Evolutionary conservation across 2,329 filamentous ascomycete species (phyloP).

Genomic region (Allantophomopsis lycopodina): DNA sequence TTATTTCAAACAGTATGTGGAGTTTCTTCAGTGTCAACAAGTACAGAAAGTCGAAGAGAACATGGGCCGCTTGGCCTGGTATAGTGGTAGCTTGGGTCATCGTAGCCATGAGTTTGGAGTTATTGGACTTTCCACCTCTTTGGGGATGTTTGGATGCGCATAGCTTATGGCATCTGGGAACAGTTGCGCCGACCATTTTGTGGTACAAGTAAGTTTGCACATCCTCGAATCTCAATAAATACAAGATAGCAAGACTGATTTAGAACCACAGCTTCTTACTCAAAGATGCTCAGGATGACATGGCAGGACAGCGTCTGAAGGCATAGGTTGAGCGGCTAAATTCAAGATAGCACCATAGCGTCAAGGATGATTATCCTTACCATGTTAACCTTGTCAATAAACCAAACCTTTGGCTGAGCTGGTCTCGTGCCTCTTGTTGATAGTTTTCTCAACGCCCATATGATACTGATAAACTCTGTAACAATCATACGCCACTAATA

Average conservation of each 20-base stretch:
- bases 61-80: constrained; percentile 83
- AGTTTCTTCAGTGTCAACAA: constrained; percentile 65
- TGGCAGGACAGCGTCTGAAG: constrained; percentile 61
- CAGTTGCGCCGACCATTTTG: constrained; percentile 73
- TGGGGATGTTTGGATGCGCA: constrained; percentile 80
- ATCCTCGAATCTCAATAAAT: constrained; percentile 3
- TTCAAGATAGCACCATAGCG: no score
- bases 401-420: no score
- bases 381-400: no score
- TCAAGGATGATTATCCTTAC: no score
- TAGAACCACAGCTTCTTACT: constrained; percentile 58
- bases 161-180: constrained; percentile 90
- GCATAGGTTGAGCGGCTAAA: constrained; percentile 24
- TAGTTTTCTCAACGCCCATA: no score
- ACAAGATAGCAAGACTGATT: constrained; percentile 7
- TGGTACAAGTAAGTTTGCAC: constrained; percentile 76
- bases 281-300: constrained; percentile 72
- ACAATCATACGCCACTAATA: no score
- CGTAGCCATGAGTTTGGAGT: constrained; percentile 86
- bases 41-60: constrained; percentile 56
- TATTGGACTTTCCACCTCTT: constrained; percentile 86
- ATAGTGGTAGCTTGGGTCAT: constrained; percentile 86
- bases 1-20: constrained; percentile 76
- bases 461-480: no score
- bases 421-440: no score